phyloP scores from a whole-genome alignment of 2,329 filamentous ascomycete species.

The Trichoderma sp. region DNA sequence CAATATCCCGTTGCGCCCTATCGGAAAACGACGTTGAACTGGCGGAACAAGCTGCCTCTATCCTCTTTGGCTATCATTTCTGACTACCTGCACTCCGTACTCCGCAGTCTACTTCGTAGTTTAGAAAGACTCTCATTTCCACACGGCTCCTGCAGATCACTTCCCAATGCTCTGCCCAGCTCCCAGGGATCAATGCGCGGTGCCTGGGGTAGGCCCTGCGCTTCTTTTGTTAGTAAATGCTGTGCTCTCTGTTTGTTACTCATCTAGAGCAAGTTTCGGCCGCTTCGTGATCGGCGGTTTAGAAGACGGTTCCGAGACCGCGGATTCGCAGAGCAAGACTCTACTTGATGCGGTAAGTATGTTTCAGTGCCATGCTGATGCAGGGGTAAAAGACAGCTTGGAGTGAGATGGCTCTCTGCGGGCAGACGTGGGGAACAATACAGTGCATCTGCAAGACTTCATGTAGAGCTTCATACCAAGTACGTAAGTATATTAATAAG shows the following conservation, averaged over 20 bases:
- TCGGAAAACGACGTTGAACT: background rate
- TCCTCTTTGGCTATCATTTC: background rate
- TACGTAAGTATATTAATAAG: background rate
- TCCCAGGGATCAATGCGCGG: background rate
- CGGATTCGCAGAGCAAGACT: background rate
- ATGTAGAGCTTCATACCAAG: background rate
- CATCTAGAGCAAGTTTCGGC: background rate
- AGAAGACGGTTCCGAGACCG: background rate
- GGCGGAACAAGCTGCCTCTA: background rate
- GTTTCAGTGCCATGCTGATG: background rate
- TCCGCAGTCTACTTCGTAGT: background rate
- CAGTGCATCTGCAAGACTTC: background rate
- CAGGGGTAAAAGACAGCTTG: background rate
- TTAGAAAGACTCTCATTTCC: background rate
- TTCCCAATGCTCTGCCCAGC: background rate
- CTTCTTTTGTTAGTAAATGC: background rate
- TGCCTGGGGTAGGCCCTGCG: background rate
- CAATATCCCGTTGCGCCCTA: background rate
- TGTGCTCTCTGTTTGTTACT: background rate
- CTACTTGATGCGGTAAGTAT: background rate
- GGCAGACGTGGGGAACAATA: background rate
- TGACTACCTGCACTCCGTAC: background rate
- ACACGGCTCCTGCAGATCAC: slow-evolving; percentile 1
- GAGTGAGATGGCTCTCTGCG: background rate
- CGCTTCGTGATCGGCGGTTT: background rate